Conservation (phyloP, 2,329 filamentous ascomycete species). For the Nemania sp. region DNA sequence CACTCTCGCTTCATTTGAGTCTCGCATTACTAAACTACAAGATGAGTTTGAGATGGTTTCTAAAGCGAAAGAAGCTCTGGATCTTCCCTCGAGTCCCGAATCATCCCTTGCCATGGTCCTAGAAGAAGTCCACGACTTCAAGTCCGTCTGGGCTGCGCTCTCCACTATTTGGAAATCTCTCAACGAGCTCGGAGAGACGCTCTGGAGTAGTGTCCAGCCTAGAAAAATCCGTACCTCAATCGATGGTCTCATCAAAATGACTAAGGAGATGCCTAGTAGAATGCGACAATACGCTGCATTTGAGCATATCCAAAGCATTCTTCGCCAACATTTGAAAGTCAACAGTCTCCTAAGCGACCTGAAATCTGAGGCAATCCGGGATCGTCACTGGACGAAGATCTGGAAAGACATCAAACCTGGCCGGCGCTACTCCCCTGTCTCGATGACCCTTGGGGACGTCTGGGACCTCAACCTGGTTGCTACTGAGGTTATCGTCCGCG, state of each 20-base stretch:
- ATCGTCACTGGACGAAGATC: conserved; percentile 96
- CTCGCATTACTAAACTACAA: conserved; percentile 80
- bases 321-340: conserved; percentile 87
- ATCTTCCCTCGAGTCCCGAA: conserved; percentile 79
- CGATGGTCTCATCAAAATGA: conserved; percentile 93
- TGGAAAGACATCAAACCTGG: conserved; percentile 94
- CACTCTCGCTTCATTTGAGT: conserved; percentile 80
- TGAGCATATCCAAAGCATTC: conserved; percentile 91
- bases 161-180: conserved; percentile 96
- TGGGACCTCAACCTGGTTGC: conserved; percentile 94
- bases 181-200: conserved; percentile 86
- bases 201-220: conserved; percentile 95
- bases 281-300: conserved; percentile 99
- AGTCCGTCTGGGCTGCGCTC: conserved; percentile 95
- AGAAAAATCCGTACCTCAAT: conserved; percentile 88
- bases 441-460: conserved; percentile 96
- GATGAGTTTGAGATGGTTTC: conserved; percentile 91
- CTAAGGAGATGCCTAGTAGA: conserved; percentile 97
- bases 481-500: conserved; percentile 84
- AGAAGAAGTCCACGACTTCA: conserved; percentile 97
- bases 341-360: conserved; percentile 86
- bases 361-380: conserved; percentile 94
- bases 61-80: conserved; percentile 94
- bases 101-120: conserved; percentile 82
- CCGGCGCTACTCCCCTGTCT: conserved; percentile 90